Base-by-base conservation (phyloP, 768 basidiomycete species). In the Dentipellis fragilis region DNA sequence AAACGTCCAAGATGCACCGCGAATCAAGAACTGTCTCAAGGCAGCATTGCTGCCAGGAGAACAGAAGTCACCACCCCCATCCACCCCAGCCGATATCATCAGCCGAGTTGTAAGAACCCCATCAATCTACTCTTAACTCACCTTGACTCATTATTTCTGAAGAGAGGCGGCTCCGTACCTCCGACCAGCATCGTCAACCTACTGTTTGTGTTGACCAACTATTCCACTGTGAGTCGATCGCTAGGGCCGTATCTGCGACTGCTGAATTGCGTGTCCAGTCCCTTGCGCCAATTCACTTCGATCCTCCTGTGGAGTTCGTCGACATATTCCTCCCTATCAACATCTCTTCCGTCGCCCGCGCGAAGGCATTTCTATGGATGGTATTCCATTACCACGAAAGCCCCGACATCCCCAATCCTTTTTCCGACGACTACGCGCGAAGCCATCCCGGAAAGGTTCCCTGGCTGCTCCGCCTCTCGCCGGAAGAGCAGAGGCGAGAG, bases 11-110 rank as follows among this genome's bases (percentile, higher is more conserved):
- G 91, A 94, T 67, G 91, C 91, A 40, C 91, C 92, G 19, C 81
- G 92, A 58, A 89, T 94, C 69, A 94, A 94, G 70, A 90, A 90
- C 59, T 87, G 87, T 66, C 75, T 94, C 51, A 93, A 93, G 66
- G 89, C 86, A 39, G 85, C 86, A 36, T 72, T 86, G 21, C 75
- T 92, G 35, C 79, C 86, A 40, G 78, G 77, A 52, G 91, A 94
- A 65, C 71, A 76, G 59, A 83, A 79, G 66, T 72, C 73, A 1
- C 72, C 80, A 46, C 81, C 83, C 42, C 88, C 89, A 11, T 81
- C 85, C 19, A 85, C 81, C 2, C 87, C 90, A 2, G 80, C 80
- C 29, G 89, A 90, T 62, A 81, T 94, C 52, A 71, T 88, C 50
- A 74, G 73, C 52, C 84, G 80, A 71, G 74, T 72, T 51, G 89